Percentiles rank a stretch among this genome's conserved stretches.
Evolutionary conservation across 768 basidiomycete genomes (phyloP).

Genomic region (Phaffia tasmanica): DNA sequence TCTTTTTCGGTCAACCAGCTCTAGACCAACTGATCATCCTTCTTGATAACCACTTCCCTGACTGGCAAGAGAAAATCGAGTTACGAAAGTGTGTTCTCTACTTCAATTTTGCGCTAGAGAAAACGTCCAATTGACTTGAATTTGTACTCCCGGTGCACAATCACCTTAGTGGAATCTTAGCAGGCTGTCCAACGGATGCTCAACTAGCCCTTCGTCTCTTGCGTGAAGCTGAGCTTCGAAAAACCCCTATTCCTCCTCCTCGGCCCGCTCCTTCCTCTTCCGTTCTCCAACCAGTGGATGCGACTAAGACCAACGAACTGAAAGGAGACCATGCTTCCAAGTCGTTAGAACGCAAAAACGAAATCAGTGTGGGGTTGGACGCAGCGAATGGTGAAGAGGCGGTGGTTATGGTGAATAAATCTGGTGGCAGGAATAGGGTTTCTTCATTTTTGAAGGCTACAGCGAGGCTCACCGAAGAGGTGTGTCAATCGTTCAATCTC

Average conservation of each 20-base stretch:
- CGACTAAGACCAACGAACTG: background rate
- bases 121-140: background rate
- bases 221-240: conserved; percentile 40
- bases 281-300: background rate
- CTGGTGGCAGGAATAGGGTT: conserved; percentile 14
- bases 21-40: conserved; percentile 33
- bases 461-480: conserved; percentile 22
- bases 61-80: conserved; percentile 40
- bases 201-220: conserved; percentile 43
- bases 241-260: conserved; percentile 42
- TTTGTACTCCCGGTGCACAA: background rate
- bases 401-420: background rate
- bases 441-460: conserved; percentile 13
- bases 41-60: conserved; percentile 37
- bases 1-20: conserved; percentile 42
- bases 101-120: background rate
- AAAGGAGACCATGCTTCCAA: background rate
- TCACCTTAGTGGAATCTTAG: conserved; percentile 35
- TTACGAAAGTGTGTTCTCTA: conserved; percentile 38
- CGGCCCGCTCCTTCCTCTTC: conserved; percentile 30
- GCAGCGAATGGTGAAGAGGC: background rate
- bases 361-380: background rate
- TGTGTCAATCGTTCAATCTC: background rate
- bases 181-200: conserved; percentile 43
- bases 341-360: background rate